Conservation (phyloP, 139 green algal genomes). For the Asterochloris erici region DNA sequence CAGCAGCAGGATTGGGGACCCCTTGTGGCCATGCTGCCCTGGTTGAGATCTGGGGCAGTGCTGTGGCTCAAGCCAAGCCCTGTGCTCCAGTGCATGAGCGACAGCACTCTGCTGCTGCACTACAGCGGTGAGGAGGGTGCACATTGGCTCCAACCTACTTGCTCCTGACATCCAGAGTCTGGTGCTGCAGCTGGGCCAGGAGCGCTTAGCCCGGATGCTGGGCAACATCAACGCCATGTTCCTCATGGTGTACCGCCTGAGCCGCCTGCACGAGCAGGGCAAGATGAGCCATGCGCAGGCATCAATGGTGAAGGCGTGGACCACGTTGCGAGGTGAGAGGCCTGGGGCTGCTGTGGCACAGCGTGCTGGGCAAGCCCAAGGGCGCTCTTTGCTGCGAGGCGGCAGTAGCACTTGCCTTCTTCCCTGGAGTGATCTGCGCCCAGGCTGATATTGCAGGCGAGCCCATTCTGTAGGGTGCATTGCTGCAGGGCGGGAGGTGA, state of each 20-base stretch:
- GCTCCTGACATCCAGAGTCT: not conserved
- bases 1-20: no score
- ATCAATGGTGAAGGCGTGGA: constrained; percentile 90
- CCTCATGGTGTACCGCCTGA: constrained; percentile 80
- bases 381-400: not conserved
- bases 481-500: constrained; percentile 48
- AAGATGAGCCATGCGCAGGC: constrained; percentile 82
- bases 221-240: constrained; percentile 76
- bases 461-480: not conserved
- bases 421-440: not conserved
- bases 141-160: no score
- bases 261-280: constrained; percentile 76
- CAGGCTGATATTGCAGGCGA: not conserved
- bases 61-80: no score
- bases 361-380: not conserved
- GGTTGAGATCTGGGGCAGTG: no score
- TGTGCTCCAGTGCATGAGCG: no score
- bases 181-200: constrained; percentile 46
- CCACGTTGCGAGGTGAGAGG: constrained; percentile 52
- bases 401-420: not conserved
- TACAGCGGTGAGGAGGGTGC: no score
- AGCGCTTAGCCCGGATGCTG: constrained; percentile 87
- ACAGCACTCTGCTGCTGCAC: no score
- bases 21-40: no score
- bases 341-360: not conserved